phyloP scores from a whole-genome alignment of 2,329 filamentous ascomycete genomes.

The Xylariaceae sp. region DNA sequence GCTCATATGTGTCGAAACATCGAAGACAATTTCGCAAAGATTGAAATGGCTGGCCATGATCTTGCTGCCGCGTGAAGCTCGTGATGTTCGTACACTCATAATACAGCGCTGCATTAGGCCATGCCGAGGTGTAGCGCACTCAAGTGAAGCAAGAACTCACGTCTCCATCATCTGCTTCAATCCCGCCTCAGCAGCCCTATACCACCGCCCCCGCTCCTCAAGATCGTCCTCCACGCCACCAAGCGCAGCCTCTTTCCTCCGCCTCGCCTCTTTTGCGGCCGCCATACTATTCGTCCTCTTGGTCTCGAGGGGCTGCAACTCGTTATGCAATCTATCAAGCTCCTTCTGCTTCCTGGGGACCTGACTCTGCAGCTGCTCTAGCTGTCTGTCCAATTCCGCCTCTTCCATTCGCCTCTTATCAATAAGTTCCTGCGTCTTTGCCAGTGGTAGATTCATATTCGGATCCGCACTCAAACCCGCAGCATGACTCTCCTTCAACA shows the following conservation, averaged over 20 bases:
- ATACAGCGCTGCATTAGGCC: background rate
- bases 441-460: constrained; percentile 53
- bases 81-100: background rate
- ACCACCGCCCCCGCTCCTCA: constrained; percentile 74
- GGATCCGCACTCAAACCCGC: constrained; percentile 39
- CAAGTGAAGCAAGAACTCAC: background rate
- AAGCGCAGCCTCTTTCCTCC: constrained; percentile 63
- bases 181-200: constrained; percentile 63
- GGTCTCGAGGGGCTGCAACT: constrained; percentile 66
- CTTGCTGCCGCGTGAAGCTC: too few species aligned
- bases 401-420: constrained; percentile 50
- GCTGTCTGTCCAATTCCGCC: constrained; percentile 58
- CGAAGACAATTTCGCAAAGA: background rate
- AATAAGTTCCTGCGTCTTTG: constrained; percentile 54
- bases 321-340: constrained; percentile 63
- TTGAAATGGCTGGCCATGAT: background rate
- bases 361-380: constrained; percentile 61
- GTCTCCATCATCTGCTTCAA: constrained; percentile 63
- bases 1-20: background rate
- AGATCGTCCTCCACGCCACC: constrained; percentile 69
- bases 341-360: constrained; percentile 66
- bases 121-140: background rate
- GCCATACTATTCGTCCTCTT: constrained; percentile 63
- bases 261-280: constrained; percentile 68
- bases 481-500: constrained; percentile 43